Evolutionary conservation across 768 basidiomycete genomes (phyloP).

Genomic region (Lenzites betulinus): DNA sequence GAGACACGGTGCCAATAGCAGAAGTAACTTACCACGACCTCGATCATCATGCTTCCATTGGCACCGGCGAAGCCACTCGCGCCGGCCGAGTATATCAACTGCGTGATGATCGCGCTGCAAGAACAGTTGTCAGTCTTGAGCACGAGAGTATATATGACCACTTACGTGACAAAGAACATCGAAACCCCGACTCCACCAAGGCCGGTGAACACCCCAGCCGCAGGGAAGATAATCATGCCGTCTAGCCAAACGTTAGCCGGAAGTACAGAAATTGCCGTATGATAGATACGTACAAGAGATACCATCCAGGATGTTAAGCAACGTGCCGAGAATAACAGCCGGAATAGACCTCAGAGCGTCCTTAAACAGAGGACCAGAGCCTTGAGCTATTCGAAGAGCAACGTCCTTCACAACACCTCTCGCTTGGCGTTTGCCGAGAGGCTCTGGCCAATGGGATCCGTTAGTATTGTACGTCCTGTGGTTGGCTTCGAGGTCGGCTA

Average conservation of each 20-base stretch:
- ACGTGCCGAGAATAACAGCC: conserved; percentile 78
- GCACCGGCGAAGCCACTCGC: conserved; percentile 89
- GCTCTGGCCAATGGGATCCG: conserved; percentile 8
- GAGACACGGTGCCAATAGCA: background rate
- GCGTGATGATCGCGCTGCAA: conserved; percentile 69
- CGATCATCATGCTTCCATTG: conserved; percentile 98
- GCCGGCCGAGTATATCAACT: conserved; percentile 82
- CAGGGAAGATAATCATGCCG: conserved; percentile 96
- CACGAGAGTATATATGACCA: background rate
- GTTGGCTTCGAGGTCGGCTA: conserved; percentile 29
- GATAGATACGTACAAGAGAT: conserved; percentile 69
- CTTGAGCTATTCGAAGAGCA: background rate
- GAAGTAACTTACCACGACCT: conserved; percentile 74
- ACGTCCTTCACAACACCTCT: conserved; percentile 12
- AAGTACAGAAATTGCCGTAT: background rate
- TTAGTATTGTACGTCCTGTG: conserved; percentile 20
- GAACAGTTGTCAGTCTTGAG: conserved; percentile 9
- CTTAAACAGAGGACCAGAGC: conserved; percentile 2
- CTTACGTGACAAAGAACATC: conserved; percentile 89
- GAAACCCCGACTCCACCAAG: conserved; percentile 91
- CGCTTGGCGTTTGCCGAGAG: conserved; percentile 20
- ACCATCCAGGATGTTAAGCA: conserved; percentile 92
- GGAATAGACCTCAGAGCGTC: conserved; percentile 58
- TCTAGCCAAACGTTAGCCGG: conserved; percentile 44
- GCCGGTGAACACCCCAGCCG: conserved; percentile 72